A percentile compares a stretch with the other conserved stretches of the same genome.
phyloP scores from a whole-genome alignment of 1,139 yeast species.

The Geotrichum carabidarum region DNA sequence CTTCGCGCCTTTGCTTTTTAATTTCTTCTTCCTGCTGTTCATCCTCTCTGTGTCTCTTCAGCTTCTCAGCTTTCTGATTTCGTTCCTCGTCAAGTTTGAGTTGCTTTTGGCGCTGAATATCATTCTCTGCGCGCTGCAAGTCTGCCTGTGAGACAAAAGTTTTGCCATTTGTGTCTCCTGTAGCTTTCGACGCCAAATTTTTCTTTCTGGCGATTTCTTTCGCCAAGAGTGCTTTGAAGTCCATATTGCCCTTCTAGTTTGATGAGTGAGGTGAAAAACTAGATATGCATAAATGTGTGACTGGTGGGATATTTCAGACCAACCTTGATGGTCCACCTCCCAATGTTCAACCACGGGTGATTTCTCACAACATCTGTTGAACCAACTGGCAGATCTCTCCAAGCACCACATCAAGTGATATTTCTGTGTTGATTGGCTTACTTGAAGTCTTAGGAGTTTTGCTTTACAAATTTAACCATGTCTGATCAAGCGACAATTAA shows the following conservation, averaged over 20 bases:
- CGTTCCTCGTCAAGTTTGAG: constrained; percentile 31
- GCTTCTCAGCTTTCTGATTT: constrained; percentile 24
- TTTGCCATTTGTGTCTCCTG: not conserved
- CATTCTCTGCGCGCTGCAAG: constrained; percentile 26
- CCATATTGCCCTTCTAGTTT: constrained; percentile 25
- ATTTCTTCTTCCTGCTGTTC: constrained; percentile 30
- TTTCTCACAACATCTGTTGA: too few species aligned
- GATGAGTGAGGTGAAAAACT: not conserved
- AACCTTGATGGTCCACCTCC: not conserved
- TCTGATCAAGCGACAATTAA: constrained; percentile 2
- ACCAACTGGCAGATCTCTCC: too few species aligned
- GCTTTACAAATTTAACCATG: not conserved
- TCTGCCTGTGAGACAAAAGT: constrained; percentile 26
- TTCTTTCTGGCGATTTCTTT: constrained; percentile 37
- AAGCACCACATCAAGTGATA: too few species aligned
- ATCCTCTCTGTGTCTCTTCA: constrained; percentile 29
- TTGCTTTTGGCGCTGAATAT: constrained; percentile 30
- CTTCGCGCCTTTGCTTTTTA: constrained; percentile 25
- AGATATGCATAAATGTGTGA: not conserved
- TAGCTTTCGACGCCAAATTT: constrained; percentile 8
- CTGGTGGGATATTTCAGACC: not conserved
- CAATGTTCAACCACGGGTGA: too few species aligned
- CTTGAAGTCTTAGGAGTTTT: not conserved
- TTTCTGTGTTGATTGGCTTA: too few species aligned
- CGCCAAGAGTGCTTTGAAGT: constrained; percentile 33